Evolutionary conservation across 345 rosid species (phyloP), one percentile per base, ranked within the genome.

Genomic region (Lepidium didymum): DNA sequence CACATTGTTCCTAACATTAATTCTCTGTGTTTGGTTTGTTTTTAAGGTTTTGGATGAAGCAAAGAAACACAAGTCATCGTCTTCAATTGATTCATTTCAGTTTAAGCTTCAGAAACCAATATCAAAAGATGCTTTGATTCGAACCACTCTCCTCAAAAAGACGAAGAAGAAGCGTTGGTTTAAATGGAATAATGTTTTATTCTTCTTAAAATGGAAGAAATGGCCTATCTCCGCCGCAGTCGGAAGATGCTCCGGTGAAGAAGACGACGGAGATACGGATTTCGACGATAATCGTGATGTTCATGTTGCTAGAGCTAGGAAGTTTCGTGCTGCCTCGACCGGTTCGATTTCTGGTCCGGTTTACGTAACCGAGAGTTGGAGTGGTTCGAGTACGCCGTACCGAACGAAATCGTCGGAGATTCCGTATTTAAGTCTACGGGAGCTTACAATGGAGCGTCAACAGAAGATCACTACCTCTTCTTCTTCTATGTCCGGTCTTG

Each of bases 101-200:
- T 92, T 88, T 81, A 90, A 90, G 87, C 91, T 92, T 58, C 85
- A 84, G 37, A 87, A 92, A 59, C 98, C 95, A 74, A 80, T 85
- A 21, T 81, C 95, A 0, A 87, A 77, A 37, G 93, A 90, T 38
- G 88, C 89, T 16, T 15, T 68, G 54, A 71, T 78, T 40, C 79
- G 76, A 54, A 57, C 45, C 64, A 78, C 71, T 77, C 67, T 68
- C 40, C 77, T 54, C 78, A 21, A 36, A 15, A 49, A 38, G 18
- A 37, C 42, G 19, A 49, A 42, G 18, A 60, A 70, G 51, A 83
- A 81, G 61, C 80, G 77, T 16, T 79, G 90, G 83, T 86, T 70
- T 4, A 10, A 89, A 88, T 89, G 86, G 89, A 85, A 56, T 62
- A 90, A 79, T 29, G 88, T 90, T 5, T 64, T 88, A 16, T 57